Percentiles rank a stretch among this genome's conserved stretches.
Evolutionary conservation across 2,329 filamentous ascomycete genomes (phyloP).

Genomic region (Fusarium denticulatum): DNA sequence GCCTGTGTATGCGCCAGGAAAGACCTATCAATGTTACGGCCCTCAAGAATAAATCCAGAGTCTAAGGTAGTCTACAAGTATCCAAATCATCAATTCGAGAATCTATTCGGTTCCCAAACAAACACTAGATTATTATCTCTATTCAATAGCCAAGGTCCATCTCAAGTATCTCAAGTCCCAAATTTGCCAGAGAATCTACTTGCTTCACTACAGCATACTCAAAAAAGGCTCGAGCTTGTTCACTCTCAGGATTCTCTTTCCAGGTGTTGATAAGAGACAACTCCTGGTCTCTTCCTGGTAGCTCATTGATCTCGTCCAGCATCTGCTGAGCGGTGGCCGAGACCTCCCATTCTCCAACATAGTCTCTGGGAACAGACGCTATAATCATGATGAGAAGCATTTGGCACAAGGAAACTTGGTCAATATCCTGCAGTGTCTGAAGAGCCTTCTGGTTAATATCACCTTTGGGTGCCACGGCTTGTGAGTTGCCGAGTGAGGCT

Average conservation of each 20-base stretch:
- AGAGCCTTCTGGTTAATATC: conserved; percentile 40
- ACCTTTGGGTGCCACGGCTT: conserved; percentile 37
- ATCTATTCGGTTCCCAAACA: neutral
- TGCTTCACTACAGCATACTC: conserved; percentile 59
- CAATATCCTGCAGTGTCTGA: conserved; percentile 54
- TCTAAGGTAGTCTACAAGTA: neutral
- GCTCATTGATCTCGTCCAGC: conserved; percentile 59
- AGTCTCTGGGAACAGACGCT: conserved; percentile 53
- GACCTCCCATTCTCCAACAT: conserved; percentile 59
- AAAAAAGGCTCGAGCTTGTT: conserved; percentile 58
- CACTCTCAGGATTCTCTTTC: conserved; percentile 52
- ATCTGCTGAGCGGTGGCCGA: conserved; percentile 56
- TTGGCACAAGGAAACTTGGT: conserved; percentile 65
- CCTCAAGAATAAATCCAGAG: neutral
- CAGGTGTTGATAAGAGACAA: conserved; percentile 56
- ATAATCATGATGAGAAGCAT: conserved; percentile 61
- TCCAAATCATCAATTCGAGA: neutral
- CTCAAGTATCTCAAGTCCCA: conserved; percentile 57
- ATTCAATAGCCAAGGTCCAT: conserved; percentile 49
- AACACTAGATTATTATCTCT: too few relatives aligned
- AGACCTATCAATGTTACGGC: neutral
- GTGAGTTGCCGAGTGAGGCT: conserved; percentile 41
- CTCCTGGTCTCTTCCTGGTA: conserved; percentile 58
- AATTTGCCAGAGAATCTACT: conserved; percentile 56
- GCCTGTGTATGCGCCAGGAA: neutral